phyloP scores from a whole-genome alignment of 768 basidiomycete genomes.

The Ramaria sp. region DNA sequence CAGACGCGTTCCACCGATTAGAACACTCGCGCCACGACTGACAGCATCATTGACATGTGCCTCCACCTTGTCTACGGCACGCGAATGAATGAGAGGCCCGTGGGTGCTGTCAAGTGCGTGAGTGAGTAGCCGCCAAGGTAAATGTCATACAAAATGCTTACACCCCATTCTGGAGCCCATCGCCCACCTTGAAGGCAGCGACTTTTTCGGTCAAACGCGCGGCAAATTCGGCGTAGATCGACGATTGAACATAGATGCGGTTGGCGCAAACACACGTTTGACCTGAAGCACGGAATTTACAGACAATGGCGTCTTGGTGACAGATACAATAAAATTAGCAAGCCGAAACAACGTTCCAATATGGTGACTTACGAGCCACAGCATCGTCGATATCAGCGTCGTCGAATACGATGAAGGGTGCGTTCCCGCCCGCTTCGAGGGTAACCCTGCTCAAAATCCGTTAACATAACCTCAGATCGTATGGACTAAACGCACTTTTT shows the following conservation, averaged over 20 bases:
- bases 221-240: slow-evolving; percentile 88
- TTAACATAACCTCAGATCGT: background rate
- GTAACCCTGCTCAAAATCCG: slow-evolving; percentile 37
- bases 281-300: slow-evolving; percentile 73
- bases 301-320: slow-evolving; percentile 48
- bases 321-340: background rate
- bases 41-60: slow-evolving; percentile 86
- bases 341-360: slow-evolving; percentile 3
- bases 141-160: slow-evolving; percentile 27
- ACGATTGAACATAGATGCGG: slow-evolving; percentile 85
- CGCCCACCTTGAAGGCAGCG: slow-evolving; percentile 76
- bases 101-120: slow-evolving; percentile 51
- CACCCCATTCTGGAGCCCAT: slow-evolving; percentile 72
- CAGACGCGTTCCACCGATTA: slow-evolving; percentile 76
- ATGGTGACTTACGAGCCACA: slow-evolving; percentile 52
- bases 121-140: background rate
- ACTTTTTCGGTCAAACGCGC: slow-evolving; percentile 76
- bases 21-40: slow-evolving; percentile 71
- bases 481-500: slow-evolving; percentile 52
- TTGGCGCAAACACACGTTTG: slow-evolving; percentile 88
- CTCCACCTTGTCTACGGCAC: slow-evolving; percentile 77
- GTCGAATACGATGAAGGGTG: slow-evolving; percentile 94
- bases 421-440: slow-evolving; percentile 87
- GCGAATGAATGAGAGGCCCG: slow-evolving; percentile 85
- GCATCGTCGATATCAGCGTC: slow-evolving; percentile 92